These are phyloP conservation scores for Inga oerstediana DNA, from an alignment of 306 rosid species.

Conservation along the genomic window DNA sequence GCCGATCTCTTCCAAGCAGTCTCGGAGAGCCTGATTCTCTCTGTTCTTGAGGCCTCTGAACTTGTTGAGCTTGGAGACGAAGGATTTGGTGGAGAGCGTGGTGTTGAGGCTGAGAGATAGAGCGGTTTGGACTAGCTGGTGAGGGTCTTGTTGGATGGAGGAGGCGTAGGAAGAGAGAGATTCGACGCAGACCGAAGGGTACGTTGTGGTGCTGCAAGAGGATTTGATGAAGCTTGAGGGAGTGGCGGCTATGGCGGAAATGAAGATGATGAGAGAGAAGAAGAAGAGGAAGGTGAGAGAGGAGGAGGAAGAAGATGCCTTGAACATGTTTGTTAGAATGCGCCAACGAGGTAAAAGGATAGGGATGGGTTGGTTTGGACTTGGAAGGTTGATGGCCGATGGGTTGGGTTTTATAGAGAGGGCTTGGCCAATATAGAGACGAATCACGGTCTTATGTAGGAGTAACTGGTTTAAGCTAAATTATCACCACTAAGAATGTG, in stretches of 20 bases:
- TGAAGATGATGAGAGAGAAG: neutral
- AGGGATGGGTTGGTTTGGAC: neutral
- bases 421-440: neutral
- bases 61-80: conserved; percentile 37
- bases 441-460: neutral
- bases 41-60: conserved; percentile 35
- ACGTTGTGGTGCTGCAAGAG: conserved; percentile 42
- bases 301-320: neutral
- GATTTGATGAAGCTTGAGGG: conserved; percentile 42
- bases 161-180: conserved; percentile 43
- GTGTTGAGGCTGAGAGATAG: conserved; percentile 37
- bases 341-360: neutral
- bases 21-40: conserved; percentile 39
- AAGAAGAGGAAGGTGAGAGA: neutral
- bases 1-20: conserved; percentile 42
- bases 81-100: conserved; percentile 33
- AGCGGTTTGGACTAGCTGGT: conserved; percentile 48
- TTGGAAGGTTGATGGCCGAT: neutral
- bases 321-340: conserved; percentile 28
- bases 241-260: neutral
- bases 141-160: conserved; percentile 43
- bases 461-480: neutral
- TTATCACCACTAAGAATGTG: no score
- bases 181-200: conserved; percentile 36
- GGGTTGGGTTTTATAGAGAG: conserved; percentile 17